Conservation (phyloP, 2,329 filamentous ascomycete species). For the Fusarium ramigenum region DNA sequence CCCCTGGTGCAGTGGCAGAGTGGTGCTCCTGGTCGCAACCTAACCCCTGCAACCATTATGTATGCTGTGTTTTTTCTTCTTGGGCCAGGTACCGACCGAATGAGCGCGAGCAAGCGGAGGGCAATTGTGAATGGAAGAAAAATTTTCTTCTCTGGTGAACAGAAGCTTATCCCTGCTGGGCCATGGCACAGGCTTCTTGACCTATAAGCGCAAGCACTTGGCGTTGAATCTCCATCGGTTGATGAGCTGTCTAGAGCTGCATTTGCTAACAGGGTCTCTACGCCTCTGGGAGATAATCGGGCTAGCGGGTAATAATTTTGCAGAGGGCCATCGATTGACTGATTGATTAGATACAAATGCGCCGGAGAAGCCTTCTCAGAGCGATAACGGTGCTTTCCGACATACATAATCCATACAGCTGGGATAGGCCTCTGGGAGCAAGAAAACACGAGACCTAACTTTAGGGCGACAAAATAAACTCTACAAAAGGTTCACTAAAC, state of each 20-base stretch:
- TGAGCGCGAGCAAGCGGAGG: constrained; percentile 1
- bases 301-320: constrained; percentile 5
- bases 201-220: background rate
- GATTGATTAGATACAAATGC: constrained; percentile 8
- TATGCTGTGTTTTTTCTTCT: constrained; percentile 12
- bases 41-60: constrained; percentile 15
- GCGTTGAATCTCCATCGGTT: background rate
- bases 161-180: background rate
- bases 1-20: background rate
- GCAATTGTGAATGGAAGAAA: constrained; percentile 12
- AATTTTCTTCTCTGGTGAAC: constrained; percentile 12
- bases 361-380: constrained; percentile 1
- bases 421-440: background rate
- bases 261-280: background rate
- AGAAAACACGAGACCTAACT: too few relatives aligned
- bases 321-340: background rate
- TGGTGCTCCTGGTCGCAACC: background rate
- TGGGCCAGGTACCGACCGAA: constrained; percentile 31
- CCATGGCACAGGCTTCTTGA: background rate
- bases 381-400: constrained; percentile 18
- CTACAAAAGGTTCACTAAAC: too few relatives aligned
- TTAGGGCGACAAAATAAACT: too few relatives aligned
- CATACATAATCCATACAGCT: background rate
- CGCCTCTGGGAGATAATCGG: background rate
- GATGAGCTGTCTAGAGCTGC: constrained; percentile 10